phyloP scores from a whole-genome alignment of 768 basidiomycete species.

The Suillus plorans region DNA sequence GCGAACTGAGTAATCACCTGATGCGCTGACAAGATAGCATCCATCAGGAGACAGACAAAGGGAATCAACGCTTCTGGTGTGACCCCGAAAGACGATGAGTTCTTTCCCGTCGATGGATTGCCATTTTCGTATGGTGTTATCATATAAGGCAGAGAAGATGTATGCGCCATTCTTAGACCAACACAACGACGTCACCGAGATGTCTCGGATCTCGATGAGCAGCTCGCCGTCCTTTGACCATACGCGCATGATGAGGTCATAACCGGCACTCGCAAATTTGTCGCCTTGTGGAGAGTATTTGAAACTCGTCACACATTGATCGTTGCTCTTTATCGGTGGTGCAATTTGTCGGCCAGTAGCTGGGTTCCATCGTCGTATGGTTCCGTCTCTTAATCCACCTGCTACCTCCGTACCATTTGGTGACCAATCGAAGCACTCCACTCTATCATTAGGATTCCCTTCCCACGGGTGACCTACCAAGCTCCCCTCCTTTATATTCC shows the following conservation, averaged over 20 bases:
- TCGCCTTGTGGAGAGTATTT: slow-evolving; percentile 1
- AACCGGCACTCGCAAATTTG: neutral
- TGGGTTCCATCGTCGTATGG: slow-evolving; percentile 16
- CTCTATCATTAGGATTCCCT: neutral
- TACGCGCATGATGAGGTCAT: neutral
- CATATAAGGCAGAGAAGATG: neutral
- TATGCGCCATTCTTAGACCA: neutral
- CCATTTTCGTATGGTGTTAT: neutral
- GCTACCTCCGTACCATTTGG: slow-evolving; percentile 12
- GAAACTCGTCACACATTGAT: too few relatives aligned
- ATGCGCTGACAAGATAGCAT: neutral
- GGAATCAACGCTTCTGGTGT: neutral
- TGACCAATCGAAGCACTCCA: slow-evolving; percentile 14
- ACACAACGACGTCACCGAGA: neutral
- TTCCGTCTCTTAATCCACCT: slow-evolving; percentile 6
- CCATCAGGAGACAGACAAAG: neutral
- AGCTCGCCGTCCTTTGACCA: neutral
- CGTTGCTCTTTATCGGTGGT: neutral
- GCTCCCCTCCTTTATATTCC: neutral
- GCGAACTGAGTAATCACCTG: neutral
- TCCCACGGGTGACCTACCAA: neutral
- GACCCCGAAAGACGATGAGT: neutral
- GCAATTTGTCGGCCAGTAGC: neutral
- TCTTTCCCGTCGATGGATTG: neutral
- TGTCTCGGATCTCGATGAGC: neutral